Conservation (phyloP, 345 rosid genomes). For the Gossypium turneri region DNA sequence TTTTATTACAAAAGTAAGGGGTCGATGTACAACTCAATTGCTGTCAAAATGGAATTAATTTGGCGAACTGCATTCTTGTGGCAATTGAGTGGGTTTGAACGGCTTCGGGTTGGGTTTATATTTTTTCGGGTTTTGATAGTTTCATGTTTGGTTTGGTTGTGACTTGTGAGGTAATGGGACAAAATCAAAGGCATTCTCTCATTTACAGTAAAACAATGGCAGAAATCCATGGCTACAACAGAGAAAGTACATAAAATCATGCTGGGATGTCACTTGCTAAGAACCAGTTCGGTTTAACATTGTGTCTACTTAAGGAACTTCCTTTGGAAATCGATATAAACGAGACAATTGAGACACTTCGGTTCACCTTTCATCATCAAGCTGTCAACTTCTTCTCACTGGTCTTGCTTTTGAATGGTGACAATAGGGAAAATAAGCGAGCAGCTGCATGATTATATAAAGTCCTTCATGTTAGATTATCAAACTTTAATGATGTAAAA, state of each 20-base stretch:
- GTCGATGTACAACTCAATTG: too few species aligned
- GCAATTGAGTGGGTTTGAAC: too few species aligned
- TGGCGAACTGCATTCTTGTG: too few species aligned
- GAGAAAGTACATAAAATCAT: background rate
- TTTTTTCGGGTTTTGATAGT: background rate
- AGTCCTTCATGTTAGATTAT: background rate
- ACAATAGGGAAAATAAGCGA: slow-evolving; percentile 67
- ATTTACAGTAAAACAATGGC: background rate
- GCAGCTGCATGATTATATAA: slow-evolving; percentile 47
- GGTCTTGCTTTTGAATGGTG: slow-evolving; percentile 79
- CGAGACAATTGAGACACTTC: too few species aligned
- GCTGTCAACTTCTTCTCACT: slow-evolving; percentile 48
- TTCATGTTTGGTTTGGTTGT: background rate
- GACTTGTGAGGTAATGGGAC: background rate
- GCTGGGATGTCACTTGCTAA: background rate
- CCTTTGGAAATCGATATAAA: background rate
- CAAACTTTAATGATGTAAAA: background rate
- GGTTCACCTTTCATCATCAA: slow-evolving; percentile 17
- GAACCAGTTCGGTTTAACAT: background rate
- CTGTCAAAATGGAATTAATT: too few species aligned
- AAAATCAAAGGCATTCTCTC: background rate
- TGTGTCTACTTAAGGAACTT: slow-evolving; percentile 17
- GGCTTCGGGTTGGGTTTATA: background rate
- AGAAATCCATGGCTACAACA: background rate
- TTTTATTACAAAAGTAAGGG: too few species aligned